Evolutionary conservation across 108 stramenopile genomes (phyloP).

Genomic region (Discostella stelligeroides): DNA sequence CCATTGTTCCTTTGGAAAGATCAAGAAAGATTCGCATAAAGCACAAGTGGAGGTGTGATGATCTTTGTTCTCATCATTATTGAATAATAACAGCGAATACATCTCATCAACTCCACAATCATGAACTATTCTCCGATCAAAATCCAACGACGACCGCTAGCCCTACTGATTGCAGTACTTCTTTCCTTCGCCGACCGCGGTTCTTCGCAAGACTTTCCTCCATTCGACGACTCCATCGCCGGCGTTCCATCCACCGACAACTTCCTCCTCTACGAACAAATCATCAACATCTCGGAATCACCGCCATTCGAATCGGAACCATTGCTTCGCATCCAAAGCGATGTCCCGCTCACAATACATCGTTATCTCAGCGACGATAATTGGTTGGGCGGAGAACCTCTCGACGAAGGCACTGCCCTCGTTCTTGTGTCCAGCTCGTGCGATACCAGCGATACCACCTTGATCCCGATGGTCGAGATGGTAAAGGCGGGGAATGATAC

Average conservation of each 20-base stretch:
- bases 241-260: constrained; percentile 1
- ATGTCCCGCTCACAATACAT: constrained; percentile 5
- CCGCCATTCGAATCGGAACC: not conserved
- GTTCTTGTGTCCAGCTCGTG: not conserved
- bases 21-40: too few relatives aligned
- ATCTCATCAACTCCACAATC: too few relatives aligned
- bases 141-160: too few relatives aligned
- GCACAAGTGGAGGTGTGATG: too few relatives aligned
- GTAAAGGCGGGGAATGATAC: not conserved
- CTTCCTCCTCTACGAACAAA: constrained; percentile 7
- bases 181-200: not conserved
- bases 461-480: not conserved
- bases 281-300: not conserved
- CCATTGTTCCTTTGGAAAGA: too few relatives aligned
- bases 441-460: not conserved
- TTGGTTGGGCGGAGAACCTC: not conserved
- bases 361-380: not conserved
- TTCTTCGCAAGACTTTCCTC: not conserved
- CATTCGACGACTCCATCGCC: not conserved
- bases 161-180: not conserved
- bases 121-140: too few relatives aligned
- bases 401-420: not conserved
- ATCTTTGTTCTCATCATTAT: too few relatives aligned
- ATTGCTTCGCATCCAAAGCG: not conserved
- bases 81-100: too few relatives aligned